Percentiles rank a stretch among this genome's conserved stretches.
phyloP scores from a whole-genome alignment of 2,329 filamentous ascomycete genomes.

The Verticillium tricorpus region DNA sequence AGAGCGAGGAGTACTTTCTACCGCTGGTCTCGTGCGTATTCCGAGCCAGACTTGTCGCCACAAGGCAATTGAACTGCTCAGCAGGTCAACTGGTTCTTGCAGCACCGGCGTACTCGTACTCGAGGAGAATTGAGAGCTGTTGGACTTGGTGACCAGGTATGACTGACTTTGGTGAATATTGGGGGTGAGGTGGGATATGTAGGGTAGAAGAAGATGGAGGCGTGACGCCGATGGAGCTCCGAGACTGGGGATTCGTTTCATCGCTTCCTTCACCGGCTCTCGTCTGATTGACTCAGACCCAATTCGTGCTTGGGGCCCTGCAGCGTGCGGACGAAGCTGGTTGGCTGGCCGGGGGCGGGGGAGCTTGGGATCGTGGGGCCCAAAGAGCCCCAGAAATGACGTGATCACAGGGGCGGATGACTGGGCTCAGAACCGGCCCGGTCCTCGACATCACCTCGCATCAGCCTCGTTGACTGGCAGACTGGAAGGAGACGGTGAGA shows the following conservation, averaged over 20 bases:
- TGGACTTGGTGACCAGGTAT: background rate
- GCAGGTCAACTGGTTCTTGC: conserved; percentile 12
- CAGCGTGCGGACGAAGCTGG: background rate
- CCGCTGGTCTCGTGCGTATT: conserved; percentile 12
- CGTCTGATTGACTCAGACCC: background rate
- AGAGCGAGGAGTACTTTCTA: conserved; percentile 7
- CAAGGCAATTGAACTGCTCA: conserved; percentile 13
- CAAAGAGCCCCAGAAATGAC: background rate
- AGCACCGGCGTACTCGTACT: conserved; percentile 15
- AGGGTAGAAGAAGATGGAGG: background rate
- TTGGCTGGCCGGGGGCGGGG: background rate
- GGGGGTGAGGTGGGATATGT: background rate
- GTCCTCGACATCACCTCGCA: background rate
- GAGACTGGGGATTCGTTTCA: background rate
- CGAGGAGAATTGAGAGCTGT: background rate
- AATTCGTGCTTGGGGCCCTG: background rate
- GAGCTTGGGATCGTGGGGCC: background rate
- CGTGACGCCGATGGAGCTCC: conserved; percentile 1
- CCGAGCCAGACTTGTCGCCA: conserved; percentile 16
- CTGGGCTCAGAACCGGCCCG: background rate
- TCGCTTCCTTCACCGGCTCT: background rate
- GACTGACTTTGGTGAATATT: background rate
- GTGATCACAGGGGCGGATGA: background rate
- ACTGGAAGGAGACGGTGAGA: too few relatives aligned
- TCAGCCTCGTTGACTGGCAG: too few relatives aligned